Percentiles rank a stretch among this genome's conserved stretches.
phyloP scores from a whole-genome alignment of 1,139 yeast species.

The Sugiyamaella sp. region DNA sequence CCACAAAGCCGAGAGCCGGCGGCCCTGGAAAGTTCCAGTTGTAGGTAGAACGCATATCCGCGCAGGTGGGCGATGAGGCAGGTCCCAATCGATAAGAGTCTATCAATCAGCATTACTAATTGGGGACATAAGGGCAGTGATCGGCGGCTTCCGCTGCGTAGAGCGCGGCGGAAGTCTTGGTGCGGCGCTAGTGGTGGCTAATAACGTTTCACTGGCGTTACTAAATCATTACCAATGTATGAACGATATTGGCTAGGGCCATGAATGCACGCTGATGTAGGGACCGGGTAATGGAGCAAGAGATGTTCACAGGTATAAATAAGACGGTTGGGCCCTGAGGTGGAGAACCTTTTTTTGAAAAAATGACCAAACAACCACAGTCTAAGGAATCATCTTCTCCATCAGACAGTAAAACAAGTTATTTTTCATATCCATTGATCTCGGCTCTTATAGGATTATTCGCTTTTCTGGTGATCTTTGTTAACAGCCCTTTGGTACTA shows the following conservation, averaged over 20 bases:
- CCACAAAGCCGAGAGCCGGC: not conserved
- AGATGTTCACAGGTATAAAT: constrained; percentile 3
- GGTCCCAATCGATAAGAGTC: not conserved
- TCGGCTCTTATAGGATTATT: constrained; percentile 18
- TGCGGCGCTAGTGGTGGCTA: not conserved
- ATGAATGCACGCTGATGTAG: not conserved
- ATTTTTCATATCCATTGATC: constrained; percentile 1
- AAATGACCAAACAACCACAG: constrained; percentile 9
- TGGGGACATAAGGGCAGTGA: not conserved
- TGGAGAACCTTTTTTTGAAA: not conserved
- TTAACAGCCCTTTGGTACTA: constrained; percentile 1
- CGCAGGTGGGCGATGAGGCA: not conserved
- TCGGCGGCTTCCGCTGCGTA: not conserved
- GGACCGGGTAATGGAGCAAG: not conserved
- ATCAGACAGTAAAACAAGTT: not conserved
- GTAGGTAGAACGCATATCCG: not conserved
- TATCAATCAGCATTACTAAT: not conserved
- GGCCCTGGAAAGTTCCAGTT: not conserved
- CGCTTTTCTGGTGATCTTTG: constrained; percentile 3
- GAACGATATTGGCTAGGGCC: constrained; percentile 1
- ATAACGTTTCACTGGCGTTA: not conserved
- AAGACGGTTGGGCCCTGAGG: not conserved
- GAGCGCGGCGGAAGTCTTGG: not conserved
- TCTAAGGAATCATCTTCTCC: not conserved
- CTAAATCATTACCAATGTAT: constrained; percentile 9